phyloP scores from a whole-genome alignment of 192 early-diverging fungal genomes.

The Umbelopsis sp. region DNA sequence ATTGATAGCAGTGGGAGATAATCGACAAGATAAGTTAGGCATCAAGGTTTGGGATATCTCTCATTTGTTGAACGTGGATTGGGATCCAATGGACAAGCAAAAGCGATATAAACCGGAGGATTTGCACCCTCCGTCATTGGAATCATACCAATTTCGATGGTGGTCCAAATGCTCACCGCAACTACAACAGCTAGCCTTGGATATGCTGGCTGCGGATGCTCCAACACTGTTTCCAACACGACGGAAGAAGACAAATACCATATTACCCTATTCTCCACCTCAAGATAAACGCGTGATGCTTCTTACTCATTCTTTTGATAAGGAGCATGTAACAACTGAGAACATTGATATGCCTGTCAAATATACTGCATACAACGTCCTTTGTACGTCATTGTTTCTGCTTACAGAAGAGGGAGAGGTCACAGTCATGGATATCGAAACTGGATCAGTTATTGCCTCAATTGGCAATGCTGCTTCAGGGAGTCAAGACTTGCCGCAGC shows the following conservation, averaged over 20 bases:
- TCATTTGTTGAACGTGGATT: slow-evolving; percentile 22
- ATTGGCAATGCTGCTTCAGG: slow-evolving; percentile 27
- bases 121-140: background rate
- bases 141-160: slow-evolving; percentile 22
- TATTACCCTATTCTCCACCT: background rate
- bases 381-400: slow-evolving; percentile 32
- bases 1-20: slow-evolving; percentile 32
- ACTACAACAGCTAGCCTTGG: slow-evolving; percentile 11
- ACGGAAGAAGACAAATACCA: background rate
- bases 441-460: slow-evolving; percentile 30
- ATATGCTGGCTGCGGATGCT: slow-evolving; percentile 13
- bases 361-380: slow-evolving; percentile 41
- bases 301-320: slow-evolving; percentile 14
- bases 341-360: slow-evolving; percentile 28
- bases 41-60: slow-evolving; percentile 37
- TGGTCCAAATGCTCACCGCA: slow-evolving; percentile 24
- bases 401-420: slow-evolving; percentile 40
- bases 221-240: background rate
- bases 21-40: slow-evolving; percentile 24
- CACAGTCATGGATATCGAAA: slow-evolving; percentile 38
- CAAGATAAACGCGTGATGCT: background rate
- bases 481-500: background rate
- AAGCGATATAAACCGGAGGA: background rate
- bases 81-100: slow-evolving; percentile 22
- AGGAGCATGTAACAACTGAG: slow-evolving; percentile 3